phyloP scores from a whole-genome alignment of 345 rosid genomes.

The Acer yangbiense region DNA sequence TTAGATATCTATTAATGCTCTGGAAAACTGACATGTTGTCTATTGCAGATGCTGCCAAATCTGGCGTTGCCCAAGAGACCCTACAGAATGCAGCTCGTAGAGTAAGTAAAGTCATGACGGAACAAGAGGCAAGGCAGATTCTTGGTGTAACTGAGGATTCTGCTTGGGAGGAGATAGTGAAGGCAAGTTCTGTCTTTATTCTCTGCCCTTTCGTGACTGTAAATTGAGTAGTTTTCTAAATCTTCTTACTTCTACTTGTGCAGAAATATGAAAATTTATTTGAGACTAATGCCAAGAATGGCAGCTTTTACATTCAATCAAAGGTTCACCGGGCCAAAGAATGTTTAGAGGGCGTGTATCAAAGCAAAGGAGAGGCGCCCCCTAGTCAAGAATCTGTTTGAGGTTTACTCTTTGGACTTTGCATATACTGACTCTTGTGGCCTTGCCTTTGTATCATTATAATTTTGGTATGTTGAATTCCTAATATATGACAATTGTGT shows the following conservation, averaged over 20 bases:
- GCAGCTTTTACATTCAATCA: slow-evolving; percentile 93
- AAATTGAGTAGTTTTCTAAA: background rate
- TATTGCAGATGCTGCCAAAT: slow-evolving; percentile 74
- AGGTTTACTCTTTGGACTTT: background rate
- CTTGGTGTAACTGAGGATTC: slow-evolving; percentile 72
- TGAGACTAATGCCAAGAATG: slow-evolving; percentile 74
- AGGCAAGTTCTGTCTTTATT: slow-evolving; percentile 34
- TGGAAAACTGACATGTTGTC: background rate
- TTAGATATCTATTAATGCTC: background rate
- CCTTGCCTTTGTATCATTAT: background rate
- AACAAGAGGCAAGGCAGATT: slow-evolving; percentile 88
- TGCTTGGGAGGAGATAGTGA: slow-evolving; percentile 82
- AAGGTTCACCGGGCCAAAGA: slow-evolving; percentile 95
- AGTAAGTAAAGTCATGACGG: slow-evolving; percentile 71
- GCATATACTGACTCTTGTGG: background rate
- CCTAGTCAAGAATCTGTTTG: slow-evolving; percentile 35
- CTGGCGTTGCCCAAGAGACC: slow-evolving; percentile 84
- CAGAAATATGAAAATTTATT: slow-evolving; percentile 82
- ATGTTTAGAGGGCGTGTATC: slow-evolving; percentile 63
- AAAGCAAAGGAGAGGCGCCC: slow-evolving; percentile 46
- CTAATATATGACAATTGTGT: background rate
- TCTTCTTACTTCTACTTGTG: slow-evolving; percentile 12
- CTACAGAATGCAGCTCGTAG: slow-evolving; percentile 62
- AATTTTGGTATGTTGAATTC: background rate
- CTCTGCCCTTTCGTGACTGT: background rate